Evolutionary conservation across 2,329 filamentous ascomycete species (phyloP).

Genomic region (Fusarium sp.): DNA sequence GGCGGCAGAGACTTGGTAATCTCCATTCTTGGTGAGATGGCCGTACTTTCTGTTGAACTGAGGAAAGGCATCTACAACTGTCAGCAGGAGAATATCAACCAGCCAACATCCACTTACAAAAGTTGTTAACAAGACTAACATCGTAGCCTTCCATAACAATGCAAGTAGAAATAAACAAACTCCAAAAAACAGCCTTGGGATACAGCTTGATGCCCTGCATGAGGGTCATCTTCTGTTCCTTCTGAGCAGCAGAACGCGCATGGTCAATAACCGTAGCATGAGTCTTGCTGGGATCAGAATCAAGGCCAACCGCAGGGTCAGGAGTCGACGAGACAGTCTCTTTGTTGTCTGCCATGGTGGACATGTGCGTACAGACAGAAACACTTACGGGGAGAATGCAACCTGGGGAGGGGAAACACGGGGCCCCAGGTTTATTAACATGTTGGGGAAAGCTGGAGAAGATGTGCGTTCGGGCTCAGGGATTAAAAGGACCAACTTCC

Average conservation of each 20-base stretch:
- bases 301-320: not conserved
- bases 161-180: constrained; percentile 34
- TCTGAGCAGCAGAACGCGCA: constrained; percentile 29
- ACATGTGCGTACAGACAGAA: not conserved
- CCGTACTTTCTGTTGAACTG: constrained; percentile 39
- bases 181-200: constrained; percentile 36
- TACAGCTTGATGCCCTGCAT: constrained; percentile 37
- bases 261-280: constrained; percentile 32
- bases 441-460: constrained; percentile 4
- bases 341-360: not conserved
- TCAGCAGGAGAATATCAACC: not conserved
- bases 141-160: constrained; percentile 40
- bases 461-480: not conserved
- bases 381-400: not conserved
- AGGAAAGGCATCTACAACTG: constrained; percentile 26
- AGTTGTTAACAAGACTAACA: constrained; percentile 34
- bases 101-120: constrained; percentile 16
- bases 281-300: constrained; percentile 27
- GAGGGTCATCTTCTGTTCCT: constrained; percentile 38
- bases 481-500: not conserved
- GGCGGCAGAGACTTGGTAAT: constrained; percentile 33
- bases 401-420: not conserved
- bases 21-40: constrained; percentile 19
- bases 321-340: not conserved
- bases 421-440: constrained; percentile 5